Evolutionary conservation across 352 stramenopile genomes (phyloP).

Genomic region (Halophytophthora polymorphica): DNA sequence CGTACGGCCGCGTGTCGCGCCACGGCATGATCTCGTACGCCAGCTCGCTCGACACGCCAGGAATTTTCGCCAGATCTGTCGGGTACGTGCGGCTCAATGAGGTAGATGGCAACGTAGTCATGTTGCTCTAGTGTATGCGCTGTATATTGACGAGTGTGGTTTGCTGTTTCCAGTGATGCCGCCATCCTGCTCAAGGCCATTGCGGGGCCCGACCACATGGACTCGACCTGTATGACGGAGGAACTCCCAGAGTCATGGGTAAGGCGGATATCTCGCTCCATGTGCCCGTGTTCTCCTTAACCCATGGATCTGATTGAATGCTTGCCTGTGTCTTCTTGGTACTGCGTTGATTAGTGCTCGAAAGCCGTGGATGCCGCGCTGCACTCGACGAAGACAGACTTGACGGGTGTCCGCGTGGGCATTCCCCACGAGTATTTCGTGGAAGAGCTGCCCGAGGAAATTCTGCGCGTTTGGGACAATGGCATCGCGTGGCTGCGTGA

Average conservation of each 20-base stretch:
- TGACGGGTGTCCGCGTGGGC: conserved; percentile 87
- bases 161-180: conserved; percentile 47
- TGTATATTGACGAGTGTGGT: background rate
- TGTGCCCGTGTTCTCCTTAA: background rate
- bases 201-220: conserved; percentile 69
- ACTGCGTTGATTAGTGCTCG: conserved; percentile 25
- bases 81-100: conserved; percentile 27
- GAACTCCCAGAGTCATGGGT: conserved; percentile 54
- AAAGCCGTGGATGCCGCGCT: conserved; percentile 27
- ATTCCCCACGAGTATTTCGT: conserved; percentile 95
- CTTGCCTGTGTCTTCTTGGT: background rate
- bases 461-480: conserved; percentile 82
- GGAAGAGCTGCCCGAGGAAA: conserved; percentile 83
- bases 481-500: conserved; percentile 67
- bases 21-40: conserved; percentile 96
- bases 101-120: background rate
- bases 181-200: conserved; percentile 79
- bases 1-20: conserved; percentile 95
- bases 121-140: background rate
- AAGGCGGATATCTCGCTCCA: background rate
- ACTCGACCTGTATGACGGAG: conserved; percentile 78
- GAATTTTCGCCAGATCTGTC: conserved; percentile 89
- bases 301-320: background rate
- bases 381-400: conserved; percentile 25
- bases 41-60: conserved; percentile 95